Evolutionary conservation across 2,329 filamentous ascomycete species (phyloP), one percentile per base, ranked within the genome.

Genomic region (Alternaria infectoria): DNA sequence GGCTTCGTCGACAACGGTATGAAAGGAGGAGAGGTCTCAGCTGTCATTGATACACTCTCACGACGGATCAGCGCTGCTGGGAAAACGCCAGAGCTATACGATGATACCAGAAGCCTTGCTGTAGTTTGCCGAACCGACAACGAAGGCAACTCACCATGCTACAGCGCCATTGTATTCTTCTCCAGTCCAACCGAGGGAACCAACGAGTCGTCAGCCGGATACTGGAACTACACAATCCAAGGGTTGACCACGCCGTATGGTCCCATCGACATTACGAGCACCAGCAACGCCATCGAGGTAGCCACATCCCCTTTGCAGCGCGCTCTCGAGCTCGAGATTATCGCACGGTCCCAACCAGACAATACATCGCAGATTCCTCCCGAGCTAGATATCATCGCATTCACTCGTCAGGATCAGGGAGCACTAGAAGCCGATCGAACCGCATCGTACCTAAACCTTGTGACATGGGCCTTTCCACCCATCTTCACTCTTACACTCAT

Each of bases 221-320:
- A 87, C 46, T 97, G 94, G 94, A 96, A 96, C 79, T 97, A 97
- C 75, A 94, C 92, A 0, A 84, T 97, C 23, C 86, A 92, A 59
- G 89, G 89, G 3, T 93, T 97, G 75, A 90, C 90, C 32, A 84
- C 88, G 0, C 84, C 97, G 61, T 89, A 90, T 19, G 77, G 80
- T 8, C 86, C 85, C 58, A 89, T 96, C 63, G 85, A 90, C 67
- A 86, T 91, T 26, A 83, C 89, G 30, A 83, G 83, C n/a, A 79
- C 84, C 47, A 84, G 86, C 68, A 97, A 97, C 74, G 91, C 93
- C 75, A 88, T 88, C 51, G 86, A 97, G 78, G 83, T 95, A 19
- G 97, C 93, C 72, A 80, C 91, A 43, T 82, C 96, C n/a, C 94
- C 93, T 1, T 82, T 97, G 21, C 93, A 97, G 78, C 88, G 89